A percentile compares a stretch with the other conserved stretches of the same genome.
phyloP scores from a whole-genome alignment of 257 asterid genomes.

The Solanum infundibuliforme region DNA sequence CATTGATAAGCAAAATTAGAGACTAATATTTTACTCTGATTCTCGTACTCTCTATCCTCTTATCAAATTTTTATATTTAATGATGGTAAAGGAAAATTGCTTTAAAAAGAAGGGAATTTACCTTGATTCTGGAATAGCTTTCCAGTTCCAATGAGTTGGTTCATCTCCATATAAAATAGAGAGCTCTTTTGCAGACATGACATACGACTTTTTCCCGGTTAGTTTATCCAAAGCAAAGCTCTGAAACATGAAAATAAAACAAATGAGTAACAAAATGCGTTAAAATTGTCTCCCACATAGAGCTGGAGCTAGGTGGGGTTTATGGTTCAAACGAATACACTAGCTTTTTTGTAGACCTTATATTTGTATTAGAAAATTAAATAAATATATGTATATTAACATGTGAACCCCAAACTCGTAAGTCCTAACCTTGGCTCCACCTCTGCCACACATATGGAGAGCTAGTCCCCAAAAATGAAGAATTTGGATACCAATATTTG shows the following conservation, averaged over 20 bases:
- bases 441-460: too few relatives aligned
- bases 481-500: not conserved
- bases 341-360: too few relatives aligned
- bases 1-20: not conserved
- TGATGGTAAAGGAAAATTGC: too few relatives aligned
- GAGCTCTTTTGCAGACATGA: constrained; percentile 22
- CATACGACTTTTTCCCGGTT: constrained; percentile 13
- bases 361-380: too few relatives aligned
- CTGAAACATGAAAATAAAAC: constrained; percentile 2
- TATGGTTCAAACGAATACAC: too few relatives aligned
- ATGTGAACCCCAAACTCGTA: too few relatives aligned
- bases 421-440: too few relatives aligned
- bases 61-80: too few relatives aligned
- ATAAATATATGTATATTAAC: too few relatives aligned
- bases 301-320: too few relatives aligned
- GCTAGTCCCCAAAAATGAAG: too few relatives aligned
- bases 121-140: constrained; percentile 15
- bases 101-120: not conserved
- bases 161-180: constrained; percentile 11
- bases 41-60: too few relatives aligned
- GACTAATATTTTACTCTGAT: not conserved
- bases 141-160: constrained; percentile 27
- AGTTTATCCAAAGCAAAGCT: constrained; percentile 21
- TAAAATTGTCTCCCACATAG: not conserved
- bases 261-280: not conserved